Percentiles rank a stretch among this genome's conserved stretches.
Conservation (phyloP, 2,329 filamentous ascomycete species). For the Penicillium fuscoglaucum region DNA sequence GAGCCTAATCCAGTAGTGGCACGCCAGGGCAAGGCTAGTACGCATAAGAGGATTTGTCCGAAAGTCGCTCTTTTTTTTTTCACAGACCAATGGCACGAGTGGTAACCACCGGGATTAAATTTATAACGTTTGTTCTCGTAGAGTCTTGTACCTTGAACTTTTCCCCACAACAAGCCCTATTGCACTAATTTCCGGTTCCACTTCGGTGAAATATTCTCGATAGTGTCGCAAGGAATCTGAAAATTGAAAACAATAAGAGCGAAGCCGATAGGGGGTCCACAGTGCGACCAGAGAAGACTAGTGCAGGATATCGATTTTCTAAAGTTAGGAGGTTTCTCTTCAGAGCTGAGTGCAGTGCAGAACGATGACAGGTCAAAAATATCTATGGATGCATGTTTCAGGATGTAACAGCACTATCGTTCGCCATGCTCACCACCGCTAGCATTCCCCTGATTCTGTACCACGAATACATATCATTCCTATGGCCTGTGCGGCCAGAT, state of each 20-base stretch:
- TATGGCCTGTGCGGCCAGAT: slow-evolving; percentile 18
- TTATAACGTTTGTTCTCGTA: slow-evolving; percentile 8
- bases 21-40: background rate
- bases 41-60: background rate
- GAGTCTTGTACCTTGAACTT: background rate
- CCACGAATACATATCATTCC: slow-evolving; percentile 11
- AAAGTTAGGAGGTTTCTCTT: slow-evolving; percentile 4
- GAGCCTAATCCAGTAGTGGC: background rate
- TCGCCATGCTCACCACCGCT: background rate
- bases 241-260: slow-evolving; percentile 10
- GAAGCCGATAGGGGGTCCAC: slow-evolving; percentile 10
- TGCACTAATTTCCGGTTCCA: slow-evolving; percentile 19
- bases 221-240: background rate
- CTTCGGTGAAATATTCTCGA: slow-evolving; percentile 14
- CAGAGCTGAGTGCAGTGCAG: background rate
- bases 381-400: background rate
- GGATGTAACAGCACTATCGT: background rate
- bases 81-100: slow-evolving; percentile 13
- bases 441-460: background rate
- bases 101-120: slow-evolving; percentile 5
- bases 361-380: background rate
- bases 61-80: background rate
- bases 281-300: slow-evolving; percentile 12
- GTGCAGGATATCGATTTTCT: background rate
- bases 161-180: slow-evolving; percentile 16